Percentiles rank a stretch among this genome's conserved stretches.
Evolutionary conservation across 495 filamentous ascomycete genomes (phyloP).

Genomic region (Penicillium daleae): DNA sequence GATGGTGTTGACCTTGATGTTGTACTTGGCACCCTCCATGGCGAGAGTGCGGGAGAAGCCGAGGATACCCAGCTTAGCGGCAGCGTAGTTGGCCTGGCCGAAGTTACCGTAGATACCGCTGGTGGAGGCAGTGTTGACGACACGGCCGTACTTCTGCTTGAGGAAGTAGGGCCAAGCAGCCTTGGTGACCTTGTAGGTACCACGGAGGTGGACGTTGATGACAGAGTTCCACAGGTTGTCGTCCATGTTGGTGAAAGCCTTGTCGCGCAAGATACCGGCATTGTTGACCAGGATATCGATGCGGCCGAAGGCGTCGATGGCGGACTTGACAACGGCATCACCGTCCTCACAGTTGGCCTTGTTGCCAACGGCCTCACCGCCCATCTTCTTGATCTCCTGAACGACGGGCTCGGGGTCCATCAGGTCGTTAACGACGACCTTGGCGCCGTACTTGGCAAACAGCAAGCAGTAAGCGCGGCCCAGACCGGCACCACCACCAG

Average conservation of each 20-base stretch:
- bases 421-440: conserved; percentile 93
- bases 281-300: conserved; percentile 97
- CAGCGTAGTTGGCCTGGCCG: conserved; percentile 96
- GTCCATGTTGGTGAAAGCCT: conserved; percentile 97
- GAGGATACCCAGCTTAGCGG: conserved; percentile 93
- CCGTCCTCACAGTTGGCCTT: conserved; percentile 96
- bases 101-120: conserved; percentile 99
- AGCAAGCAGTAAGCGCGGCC: conserved; percentile 90
- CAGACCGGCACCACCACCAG: conserved; percentile 85
- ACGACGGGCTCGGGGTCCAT: conserved; percentile 92
- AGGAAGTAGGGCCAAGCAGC: conserved; percentile 97
- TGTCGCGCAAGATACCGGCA: conserved; percentile 95
- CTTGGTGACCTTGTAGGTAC: conserved; percentile 97
- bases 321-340: conserved; percentile 86
- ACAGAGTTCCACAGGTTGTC: conserved; percentile 93
- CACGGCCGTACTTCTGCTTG: conserved; percentile 97
- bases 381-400: conserved; percentile 84
- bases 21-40: conserved; percentile 93
- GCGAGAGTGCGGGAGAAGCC: conserved; percentile 93
- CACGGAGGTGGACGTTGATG: conserved; percentile 87
- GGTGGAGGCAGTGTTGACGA: conserved; percentile 95
- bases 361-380: conserved; percentile 89
- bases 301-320: conserved; percentile 92
- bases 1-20: conserved; percentile 98
- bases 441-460: conserved; percentile 88